A percentile compares a stretch with the other conserved stretches of the same genome.
Conservation (phyloP, 108 stramenopile species). For the Parietichytrium sp. region DNA sequence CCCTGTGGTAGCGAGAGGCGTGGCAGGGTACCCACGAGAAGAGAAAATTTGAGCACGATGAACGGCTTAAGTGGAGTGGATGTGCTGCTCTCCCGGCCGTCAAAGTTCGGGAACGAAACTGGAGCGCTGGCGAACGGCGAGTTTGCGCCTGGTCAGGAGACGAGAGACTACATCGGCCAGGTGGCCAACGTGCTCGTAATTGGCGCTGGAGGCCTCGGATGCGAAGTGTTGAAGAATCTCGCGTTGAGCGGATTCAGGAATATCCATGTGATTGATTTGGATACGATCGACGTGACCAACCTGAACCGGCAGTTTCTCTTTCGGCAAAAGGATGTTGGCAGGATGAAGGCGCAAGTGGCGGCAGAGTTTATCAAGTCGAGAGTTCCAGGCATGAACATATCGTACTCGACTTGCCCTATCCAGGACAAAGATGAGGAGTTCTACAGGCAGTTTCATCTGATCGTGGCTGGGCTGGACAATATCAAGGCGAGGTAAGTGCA, state of each 20-base stretch:
- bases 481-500: conserved; percentile 97
- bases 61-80: conserved; percentile 4
- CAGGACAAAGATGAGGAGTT: conserved; percentile 88
- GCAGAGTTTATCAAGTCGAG: conserved; percentile 61
- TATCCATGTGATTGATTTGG: conserved; percentile 91
- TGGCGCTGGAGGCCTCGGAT: conserved; percentile 98
- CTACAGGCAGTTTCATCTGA: conserved; percentile 78
- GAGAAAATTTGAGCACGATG: too few relatives aligned
- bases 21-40: too few relatives aligned
- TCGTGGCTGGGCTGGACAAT: conserved; percentile 95
- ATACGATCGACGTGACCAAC: conserved; percentile 98
- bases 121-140: conserved; percentile 55
- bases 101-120: conserved; percentile 57
- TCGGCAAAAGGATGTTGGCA: conserved; percentile 62
- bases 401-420: conserved; percentile 85
- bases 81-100: conserved; percentile 45
- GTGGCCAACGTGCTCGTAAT: conserved; percentile 76
- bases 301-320: conserved; percentile 95
- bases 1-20: too few relatives aligned
- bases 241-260: conserved; percentile 82
- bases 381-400: conserved; percentile 59
- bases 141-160: conserved; percentile 54
- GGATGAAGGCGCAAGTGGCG: conserved; percentile 60
- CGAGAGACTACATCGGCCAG: background rate
- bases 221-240: conserved; percentile 90